Evolutionary conservation across 2,329 filamentous ascomycete genomes (phyloP).

Genomic region (Botryosphaeria agaves): DNA sequence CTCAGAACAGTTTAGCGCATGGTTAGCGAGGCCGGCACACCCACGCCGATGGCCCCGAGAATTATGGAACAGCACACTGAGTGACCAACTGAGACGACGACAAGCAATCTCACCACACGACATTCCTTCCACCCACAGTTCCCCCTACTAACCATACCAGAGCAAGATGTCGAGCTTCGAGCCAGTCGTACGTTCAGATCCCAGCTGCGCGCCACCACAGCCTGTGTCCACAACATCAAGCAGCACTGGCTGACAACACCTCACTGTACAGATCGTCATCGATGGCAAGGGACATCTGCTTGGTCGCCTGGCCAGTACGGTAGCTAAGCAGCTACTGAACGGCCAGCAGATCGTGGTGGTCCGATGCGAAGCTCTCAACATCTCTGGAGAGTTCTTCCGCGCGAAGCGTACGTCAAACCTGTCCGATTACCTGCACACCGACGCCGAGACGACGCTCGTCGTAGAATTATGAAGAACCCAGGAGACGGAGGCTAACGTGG

Average conservation of each 20-base stretch:
- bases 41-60: neutral
- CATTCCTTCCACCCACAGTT: neutral
- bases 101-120: no score
- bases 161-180: constrained; percentile 49
- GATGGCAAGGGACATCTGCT: constrained; percentile 99
- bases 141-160: neutral
- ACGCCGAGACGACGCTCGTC: no score
- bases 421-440: no score
- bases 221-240: neutral
- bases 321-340: constrained; percentile 97
- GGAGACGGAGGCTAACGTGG: constrained; percentile 5
- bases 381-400: constrained; percentile 99
- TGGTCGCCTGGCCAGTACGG: constrained; percentile 92
- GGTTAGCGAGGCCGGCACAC: no score
- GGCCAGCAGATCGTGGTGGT: constrained; percentile 99
- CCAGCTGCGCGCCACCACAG: constrained; percentile 1
- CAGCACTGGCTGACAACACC: neutral
- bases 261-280: constrained; percentile 67
- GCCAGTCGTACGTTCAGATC: constrained; percentile 39
- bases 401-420: constrained; percentile 78
- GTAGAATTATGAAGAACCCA: neutral
- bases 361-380: constrained; percentile 98
- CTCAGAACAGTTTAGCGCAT: neutral
- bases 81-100: neutral
- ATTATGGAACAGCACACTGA: neutral